phyloP scores from a whole-genome alignment of 2,329 filamentous ascomycete species.

The Blastomyces gilchristii region DNA sequence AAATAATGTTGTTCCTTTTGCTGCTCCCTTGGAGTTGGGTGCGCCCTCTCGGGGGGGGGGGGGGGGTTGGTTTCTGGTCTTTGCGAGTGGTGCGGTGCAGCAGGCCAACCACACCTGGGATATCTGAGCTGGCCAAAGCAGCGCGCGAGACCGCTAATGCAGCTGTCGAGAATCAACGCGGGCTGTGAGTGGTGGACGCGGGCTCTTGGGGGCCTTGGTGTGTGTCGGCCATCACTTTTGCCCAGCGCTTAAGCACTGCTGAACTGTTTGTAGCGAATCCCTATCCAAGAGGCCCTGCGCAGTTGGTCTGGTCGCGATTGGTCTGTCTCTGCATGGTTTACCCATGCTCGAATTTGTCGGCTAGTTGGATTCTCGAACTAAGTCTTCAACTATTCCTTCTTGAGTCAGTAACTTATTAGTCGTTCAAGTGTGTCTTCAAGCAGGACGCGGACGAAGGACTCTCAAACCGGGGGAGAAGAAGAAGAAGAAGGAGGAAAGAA shows the following conservation, averaged over 20 bases:
- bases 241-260: slow-evolving; percentile 5
- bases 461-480: too few relatives aligned
- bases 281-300: neutral
- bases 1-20: too few relatives aligned
- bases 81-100: neutral
- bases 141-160: slow-evolving; percentile 3
- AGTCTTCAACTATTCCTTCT: neutral
- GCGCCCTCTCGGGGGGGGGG: too few relatives aligned
- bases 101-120: neutral
- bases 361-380: neutral
- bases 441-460: neutral
- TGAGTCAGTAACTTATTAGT: neutral
- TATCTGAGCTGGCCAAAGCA: neutral
- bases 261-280: neutral
- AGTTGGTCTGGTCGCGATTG: neutral
- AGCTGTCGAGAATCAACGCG: slow-evolving; percentile 3
- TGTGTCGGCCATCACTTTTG: slow-evolving; percentile 1
- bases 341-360: neutral
- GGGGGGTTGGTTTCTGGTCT: too few relatives aligned
- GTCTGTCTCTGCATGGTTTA: neutral
- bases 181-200: slow-evolving; percentile 2
- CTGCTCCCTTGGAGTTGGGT: too few relatives aligned
- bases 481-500: too few relatives aligned
- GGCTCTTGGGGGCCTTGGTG: neutral
- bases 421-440: neutral